A percentile compares a stretch with the other conserved stretches of the same genome.
Evolutionary conservation across 768 basidiomycete species (phyloP).

Genomic region (Trametes cubensis): DNA sequence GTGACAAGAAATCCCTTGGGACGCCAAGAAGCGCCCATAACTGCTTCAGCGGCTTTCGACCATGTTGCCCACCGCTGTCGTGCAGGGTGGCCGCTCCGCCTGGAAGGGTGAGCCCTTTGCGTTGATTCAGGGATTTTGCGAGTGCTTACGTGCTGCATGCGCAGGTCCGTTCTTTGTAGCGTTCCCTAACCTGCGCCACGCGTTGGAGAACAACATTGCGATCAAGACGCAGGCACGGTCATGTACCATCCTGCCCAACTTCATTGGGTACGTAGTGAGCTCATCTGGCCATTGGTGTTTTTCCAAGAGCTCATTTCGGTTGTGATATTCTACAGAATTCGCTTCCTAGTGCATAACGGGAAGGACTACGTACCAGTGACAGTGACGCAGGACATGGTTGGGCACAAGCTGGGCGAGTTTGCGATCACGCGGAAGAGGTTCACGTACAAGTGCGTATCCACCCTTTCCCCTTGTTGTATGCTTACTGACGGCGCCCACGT

Average conservation of each 20-base stretch:
- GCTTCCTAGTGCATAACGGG: conserved; percentile 94
- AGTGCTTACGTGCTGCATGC: neutral
- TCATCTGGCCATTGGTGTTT: neutral
- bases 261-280: conserved; percentile 74
- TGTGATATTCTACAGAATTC: conserved; percentile 51
- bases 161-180: conserved; percentile 93
- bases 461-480: neutral
- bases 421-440: conserved; percentile 87
- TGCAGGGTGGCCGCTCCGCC: conserved; percentile 73
- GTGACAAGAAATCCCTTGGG: conserved; percentile 7
- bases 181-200: conserved; percentile 85
- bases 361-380: conserved; percentile 84
- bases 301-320: neutral
- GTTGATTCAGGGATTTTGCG: neutral
- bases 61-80: conserved; percentile 66
- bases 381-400: conserved; percentile 97
- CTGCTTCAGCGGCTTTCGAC: conserved; percentile 13
- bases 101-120: conserved; percentile 66
- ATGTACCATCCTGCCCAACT: conserved; percentile 94
- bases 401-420: conserved; percentile 97
- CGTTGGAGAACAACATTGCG: conserved; percentile 77
- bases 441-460: conserved; percentile 71
- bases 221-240: conserved; percentile 87
- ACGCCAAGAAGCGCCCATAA: conserved; percentile 5
- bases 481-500: neutral